phyloP scores from a whole-genome alignment of 768 basidiomycete species.

The Boletus subparvulus region DNA sequence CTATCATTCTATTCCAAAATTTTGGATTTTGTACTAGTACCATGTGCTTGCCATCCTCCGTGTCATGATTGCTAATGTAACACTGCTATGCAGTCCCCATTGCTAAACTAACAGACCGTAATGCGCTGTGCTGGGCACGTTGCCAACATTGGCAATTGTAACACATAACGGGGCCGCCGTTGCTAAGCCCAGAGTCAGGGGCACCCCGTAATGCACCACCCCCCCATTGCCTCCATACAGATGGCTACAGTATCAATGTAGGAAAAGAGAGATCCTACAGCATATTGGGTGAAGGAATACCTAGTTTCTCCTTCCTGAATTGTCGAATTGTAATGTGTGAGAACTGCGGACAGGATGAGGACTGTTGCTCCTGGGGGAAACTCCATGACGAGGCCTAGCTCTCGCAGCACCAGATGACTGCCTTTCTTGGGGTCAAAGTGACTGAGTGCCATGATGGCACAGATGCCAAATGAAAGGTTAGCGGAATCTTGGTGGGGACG shows the following conservation, averaged over 20 bases:
- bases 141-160: too few species aligned
- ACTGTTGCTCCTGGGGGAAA: not conserved
- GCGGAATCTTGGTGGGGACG: not conserved
- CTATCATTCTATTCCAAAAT: too few species aligned
- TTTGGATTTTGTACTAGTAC: too few species aligned
- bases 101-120: too few species aligned
- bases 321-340: conserved; percentile 1
- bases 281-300: conserved; percentile 12
- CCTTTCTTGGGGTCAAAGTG: not conserved
- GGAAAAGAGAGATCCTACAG: not conserved
- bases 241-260: conserved; percentile 12
- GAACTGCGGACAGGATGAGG: not conserved
- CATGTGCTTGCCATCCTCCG: too few species aligned
- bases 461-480: conserved; percentile 8
- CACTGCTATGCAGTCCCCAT: too few species aligned
- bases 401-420: not conserved
- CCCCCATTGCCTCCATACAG: too few species aligned
- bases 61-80: too few species aligned
- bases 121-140: too few species aligned
- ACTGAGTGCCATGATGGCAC: not conserved
- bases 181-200: too few species aligned
- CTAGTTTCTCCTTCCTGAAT: not conserved
- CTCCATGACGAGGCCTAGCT: not conserved
- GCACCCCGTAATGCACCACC: too few species aligned
- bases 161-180: too few species aligned